Conservation (phyloP, 371 early-diverging fungal species). For the Mucor mucedo region DNA sequence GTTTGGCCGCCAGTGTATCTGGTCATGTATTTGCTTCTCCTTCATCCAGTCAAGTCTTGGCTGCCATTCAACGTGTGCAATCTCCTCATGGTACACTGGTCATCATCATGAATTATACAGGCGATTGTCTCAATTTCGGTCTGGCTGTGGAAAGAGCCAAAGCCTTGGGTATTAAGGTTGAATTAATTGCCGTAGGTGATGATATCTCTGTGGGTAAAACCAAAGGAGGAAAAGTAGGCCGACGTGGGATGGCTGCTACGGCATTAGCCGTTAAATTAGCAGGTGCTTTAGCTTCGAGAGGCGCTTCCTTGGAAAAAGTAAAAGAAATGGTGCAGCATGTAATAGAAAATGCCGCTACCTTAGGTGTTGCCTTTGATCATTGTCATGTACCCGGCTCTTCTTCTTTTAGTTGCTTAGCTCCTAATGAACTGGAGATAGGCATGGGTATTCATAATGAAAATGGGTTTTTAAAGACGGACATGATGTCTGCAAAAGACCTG, state of each 20-base stretch:
- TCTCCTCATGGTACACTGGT: slow-evolving; percentile 74
- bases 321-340: slow-evolving; percentile 56
- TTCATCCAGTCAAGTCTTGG: slow-evolving; percentile 71
- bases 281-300: slow-evolving; percentile 69
- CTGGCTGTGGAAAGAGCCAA: slow-evolving; percentile 81
- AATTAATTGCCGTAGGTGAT: slow-evolving; percentile 79
- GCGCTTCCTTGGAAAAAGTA: slow-evolving; percentile 63
- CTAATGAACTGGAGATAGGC: slow-evolving; percentile 72
- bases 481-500: slow-evolving; percentile 56
- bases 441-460: slow-evolving; percentile 83
- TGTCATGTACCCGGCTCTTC: slow-evolving; percentile 73
- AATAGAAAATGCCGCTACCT: slow-evolving; percentile 66
- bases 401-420: slow-evolving; percentile 24
- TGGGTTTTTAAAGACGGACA: slow-evolving; percentile 60
- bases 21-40: slow-evolving; percentile 89
- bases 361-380: slow-evolving; percentile 78
- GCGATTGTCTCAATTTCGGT: slow-evolving; percentile 82
- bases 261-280: slow-evolving; percentile 80
- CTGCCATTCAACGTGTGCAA: slow-evolving; percentile 68
- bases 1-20: slow-evolving; percentile 77
- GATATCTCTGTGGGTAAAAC: slow-evolving; percentile 75
- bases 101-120: slow-evolving; percentile 87
- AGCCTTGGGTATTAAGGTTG: slow-evolving; percentile 68
- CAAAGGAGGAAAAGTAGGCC: slow-evolving; percentile 71
- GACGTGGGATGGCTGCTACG: slow-evolving; percentile 83